phyloP scores from a whole-genome alignment of 306 rosid species.

The Cucumis melo region DNA sequence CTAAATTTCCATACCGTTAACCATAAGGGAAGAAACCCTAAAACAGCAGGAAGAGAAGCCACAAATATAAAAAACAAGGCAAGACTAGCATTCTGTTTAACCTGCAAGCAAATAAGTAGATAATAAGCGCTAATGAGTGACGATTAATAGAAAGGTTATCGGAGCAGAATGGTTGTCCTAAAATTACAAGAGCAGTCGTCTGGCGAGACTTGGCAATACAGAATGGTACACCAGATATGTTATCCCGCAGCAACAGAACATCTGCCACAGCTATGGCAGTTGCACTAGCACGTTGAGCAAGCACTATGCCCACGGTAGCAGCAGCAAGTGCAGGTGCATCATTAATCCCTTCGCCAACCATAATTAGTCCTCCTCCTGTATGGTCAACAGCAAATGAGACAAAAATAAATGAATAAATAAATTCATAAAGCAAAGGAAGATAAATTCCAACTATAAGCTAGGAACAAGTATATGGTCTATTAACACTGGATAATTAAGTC shows the following conservation, averaged over 20 bases:
- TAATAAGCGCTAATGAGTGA: not conserved
- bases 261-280: constrained; percentile 93
- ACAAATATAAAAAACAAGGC: constrained; percentile 60
- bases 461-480: not conserved
- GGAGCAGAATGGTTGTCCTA: not conserved
- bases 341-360: constrained; percentile 97
- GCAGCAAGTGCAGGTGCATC: constrained; percentile 99
- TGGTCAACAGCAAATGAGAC: not conserved
- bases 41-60: constrained; percentile 83
- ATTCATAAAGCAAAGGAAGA: not conserved
- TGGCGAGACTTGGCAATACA: constrained; percentile 91
- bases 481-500: not conserved
- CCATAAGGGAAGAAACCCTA: constrained; percentile 92
- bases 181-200: constrained; percentile 66
- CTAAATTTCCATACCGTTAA: constrained; percentile 52
- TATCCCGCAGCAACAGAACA: constrained; percentile 66
- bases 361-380: constrained; percentile 84
- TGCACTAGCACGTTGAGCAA: constrained; percentile 93
- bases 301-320: constrained; percentile 92
- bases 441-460: not conserved
- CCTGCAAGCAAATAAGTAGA: constrained; percentile 34
- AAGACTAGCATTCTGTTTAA: constrained; percentile 81
- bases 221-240: constrained; percentile 81
- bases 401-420: not conserved
- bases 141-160: not conserved